Evolutionary conservation across 1,284 basidiomycete genomes (phyloP), one percentile per base, ranked within the genome.

Genomic region (Neonothopanus nambi): DNA sequence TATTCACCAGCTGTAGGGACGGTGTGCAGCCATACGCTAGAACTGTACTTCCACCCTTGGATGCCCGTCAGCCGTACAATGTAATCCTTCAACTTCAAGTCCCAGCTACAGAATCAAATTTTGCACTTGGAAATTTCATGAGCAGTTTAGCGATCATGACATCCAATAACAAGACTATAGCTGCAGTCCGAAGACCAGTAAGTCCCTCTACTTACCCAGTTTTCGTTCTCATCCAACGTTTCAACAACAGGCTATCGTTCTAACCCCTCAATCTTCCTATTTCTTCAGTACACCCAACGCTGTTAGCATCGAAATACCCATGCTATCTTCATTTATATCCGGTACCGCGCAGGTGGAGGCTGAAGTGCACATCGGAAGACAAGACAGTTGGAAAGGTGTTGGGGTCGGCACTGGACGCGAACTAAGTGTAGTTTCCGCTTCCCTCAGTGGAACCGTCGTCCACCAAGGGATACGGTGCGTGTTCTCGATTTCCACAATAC

Each of bases 91-190:
- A 82, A 50, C 72, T 92, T n/a, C 67, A 71, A 18, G 72, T 92
- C 3, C 90, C 90, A 12, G 73, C 80, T 1, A 78, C 77, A n/a
- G 79, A 84, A 54, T 67, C 82, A 15, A 92, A 90, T 69, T 72
- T 80, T 60, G 83, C 74, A 3, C 77, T 92, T 1, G 89, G 89
- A 24, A 92, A 92, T 67, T 92, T 92, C 67, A 92, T 92, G 89
- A 72, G 80, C 6, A 78, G 74, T 35, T 65, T 92, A 28, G 80
- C 76, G 0, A 66, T 92, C 12, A 70, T 69, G 3, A 81, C 84
- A 0, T 58, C 72, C 17, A 74, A 75, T 18, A 91, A 91, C 62
- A 77, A 75, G 59, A 87, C 87, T 2, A 65, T 92, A 18, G 69
- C 71, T 5, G 70, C 72, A 13, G 70, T 79, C 45, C 83, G 87